Evolutionary conservation across 2,329 filamentous ascomycete species (phyloP).

Genomic region (Epichloe scottii): DNA sequence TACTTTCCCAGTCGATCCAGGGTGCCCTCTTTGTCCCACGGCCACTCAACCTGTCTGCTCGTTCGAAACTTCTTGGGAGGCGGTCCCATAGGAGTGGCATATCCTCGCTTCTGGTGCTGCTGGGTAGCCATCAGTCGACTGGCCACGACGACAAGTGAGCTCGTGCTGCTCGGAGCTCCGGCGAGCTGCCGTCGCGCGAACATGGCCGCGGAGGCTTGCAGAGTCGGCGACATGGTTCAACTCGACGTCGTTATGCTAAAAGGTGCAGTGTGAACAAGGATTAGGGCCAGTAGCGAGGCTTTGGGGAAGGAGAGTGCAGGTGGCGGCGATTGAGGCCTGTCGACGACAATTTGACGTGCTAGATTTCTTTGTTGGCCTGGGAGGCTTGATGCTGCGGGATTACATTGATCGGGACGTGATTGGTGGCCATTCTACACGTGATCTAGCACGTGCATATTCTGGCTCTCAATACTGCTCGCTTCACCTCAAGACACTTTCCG

Average conservation of each 20-base stretch:
- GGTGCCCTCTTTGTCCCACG: slow-evolving; percentile 63
- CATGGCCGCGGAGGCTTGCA: slow-evolving; percentile 20
- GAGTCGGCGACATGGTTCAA: slow-evolving; percentile 19
- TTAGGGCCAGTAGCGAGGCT: not conserved
- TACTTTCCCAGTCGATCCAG: slow-evolving; percentile 81
- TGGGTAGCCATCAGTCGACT: slow-evolving; percentile 8
- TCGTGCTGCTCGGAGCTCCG: slow-evolving; percentile 12
- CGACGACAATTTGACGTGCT: slow-evolving; percentile 4
- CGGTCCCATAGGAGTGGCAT: slow-evolving; percentile 62
- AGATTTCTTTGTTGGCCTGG: not conserved
- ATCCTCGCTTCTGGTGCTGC: slow-evolving; percentile 24
- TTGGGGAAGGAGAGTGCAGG: slow-evolving; percentile 7
- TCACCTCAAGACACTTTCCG: no score
- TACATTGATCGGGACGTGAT: slow-evolving; percentile 27
- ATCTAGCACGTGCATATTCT: not conserved
- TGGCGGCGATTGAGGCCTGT: slow-evolving; percentile 13
- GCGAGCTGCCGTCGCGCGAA: slow-evolving; percentile 24
- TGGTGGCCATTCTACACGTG: slow-evolving; percentile 12
- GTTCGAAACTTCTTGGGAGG: slow-evolving; percentile 74
- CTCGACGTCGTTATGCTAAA: not conserved
- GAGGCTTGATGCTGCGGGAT: slow-evolving; percentile 21
- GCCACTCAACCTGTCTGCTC: slow-evolving; percentile 61
- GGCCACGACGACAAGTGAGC: slow-evolving; percentile 12
- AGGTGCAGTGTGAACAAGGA: not conserved
- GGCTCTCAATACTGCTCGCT: no score